A percentile compares a stretch with the other conserved stretches of the same genome.
Evolutionary conservation across 371 early-diverging fungal genomes (phyloP).

Genomic region (Actinomortierella ambigua): DNA sequence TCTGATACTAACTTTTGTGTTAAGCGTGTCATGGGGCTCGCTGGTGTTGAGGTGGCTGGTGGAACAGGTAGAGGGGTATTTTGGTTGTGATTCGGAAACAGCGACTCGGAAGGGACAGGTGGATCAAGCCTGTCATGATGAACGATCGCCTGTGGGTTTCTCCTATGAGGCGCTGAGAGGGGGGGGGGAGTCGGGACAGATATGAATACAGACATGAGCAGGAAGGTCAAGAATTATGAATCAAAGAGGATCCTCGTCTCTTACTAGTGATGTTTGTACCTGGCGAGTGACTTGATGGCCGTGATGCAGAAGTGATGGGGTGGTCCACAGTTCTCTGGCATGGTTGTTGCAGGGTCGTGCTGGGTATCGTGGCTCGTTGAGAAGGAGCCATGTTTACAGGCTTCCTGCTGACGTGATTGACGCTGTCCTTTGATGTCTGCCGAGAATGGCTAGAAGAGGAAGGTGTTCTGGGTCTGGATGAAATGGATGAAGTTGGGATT

Average conservation of each 20-base stretch:
- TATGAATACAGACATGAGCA: not conserved
- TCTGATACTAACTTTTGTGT: too few species aligned
- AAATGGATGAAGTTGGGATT: not conserved
- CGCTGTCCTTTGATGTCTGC: constrained; percentile 24
- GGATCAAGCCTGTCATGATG: too few species aligned
- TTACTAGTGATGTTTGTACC: constrained; percentile 10
- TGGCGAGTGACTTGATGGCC: constrained; percentile 2
- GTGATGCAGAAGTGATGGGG: not conserved
- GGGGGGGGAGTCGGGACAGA: not conserved
- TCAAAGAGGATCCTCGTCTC: constrained; percentile 9
- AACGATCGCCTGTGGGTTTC: constrained; percentile 5
- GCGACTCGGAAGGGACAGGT: too few species aligned
- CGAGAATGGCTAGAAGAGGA: constrained; percentile 12
- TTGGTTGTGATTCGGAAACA: too few species aligned
- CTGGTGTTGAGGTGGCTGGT: too few species aligned
- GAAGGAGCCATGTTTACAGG: constrained; percentile 15
- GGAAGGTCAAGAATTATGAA: not conserved
- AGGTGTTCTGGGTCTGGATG: not conserved
- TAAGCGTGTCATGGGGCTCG: too few species aligned
- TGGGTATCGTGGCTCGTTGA: too few species aligned
- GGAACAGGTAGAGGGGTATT: too few species aligned
- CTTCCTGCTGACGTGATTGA: constrained; percentile 35
- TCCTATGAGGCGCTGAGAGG: constrained; percentile 1
- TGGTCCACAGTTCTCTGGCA: not conserved
- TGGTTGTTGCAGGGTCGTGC: not conserved